Base-by-base conservation (phyloP, 2,329 filamentous ascomycete genomes). In the Piedraia hortae region DNA sequence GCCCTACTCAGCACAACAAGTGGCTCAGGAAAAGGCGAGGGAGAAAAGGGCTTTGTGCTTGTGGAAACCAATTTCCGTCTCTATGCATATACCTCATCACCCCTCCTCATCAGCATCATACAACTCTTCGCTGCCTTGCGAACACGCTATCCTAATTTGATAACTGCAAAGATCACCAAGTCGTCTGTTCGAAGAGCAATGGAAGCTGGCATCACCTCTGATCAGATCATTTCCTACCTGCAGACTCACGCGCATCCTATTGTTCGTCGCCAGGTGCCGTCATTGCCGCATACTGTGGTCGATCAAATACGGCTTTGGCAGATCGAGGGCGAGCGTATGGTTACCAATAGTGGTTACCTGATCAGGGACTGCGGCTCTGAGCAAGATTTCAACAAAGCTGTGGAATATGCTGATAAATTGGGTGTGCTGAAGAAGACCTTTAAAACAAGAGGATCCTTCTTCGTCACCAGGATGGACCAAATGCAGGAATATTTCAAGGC, bases 271-370 rank as follows among this genome's bases (percentile, higher is more conserved):
- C 56, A 61, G 19, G 24, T 24, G 25, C 72, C 80, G 2, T 62
- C 90, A 9, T 58, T 97, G 2, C 85, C 88, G 1, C 80, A 85
- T 0, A 93, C 88, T 0, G 85, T 97, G 9, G 75, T 91, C 30
- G 85, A 97, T 46, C 85, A 97, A 52, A 91, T 97, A 37, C 62
- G 80, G 2, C 62, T 97, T 10, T 97, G 85, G 85, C 82, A 97
- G 51, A 66, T 93, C 23, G 85, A 97, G 46, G 78, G 82, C 31
- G 85, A 97, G 50, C 62, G 85, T 22, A 88, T 97, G 62, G 73
- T 72, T 43, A 65, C 73, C 2, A 77, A 66, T 4, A 52, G 59
- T 1, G 85, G 85, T 0, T 93, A 77, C 42, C 44, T 93, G 13
- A 89, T 97, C 53, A 70, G 71, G 38, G 82, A 93, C 30, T 90